Percentiles rank a stretch among this genome's conserved stretches.
Evolutionary conservation across 225 moss, liverwort and hornwort genomes (phyloP).

Genomic region (Marchantia paleacea): DNA sequence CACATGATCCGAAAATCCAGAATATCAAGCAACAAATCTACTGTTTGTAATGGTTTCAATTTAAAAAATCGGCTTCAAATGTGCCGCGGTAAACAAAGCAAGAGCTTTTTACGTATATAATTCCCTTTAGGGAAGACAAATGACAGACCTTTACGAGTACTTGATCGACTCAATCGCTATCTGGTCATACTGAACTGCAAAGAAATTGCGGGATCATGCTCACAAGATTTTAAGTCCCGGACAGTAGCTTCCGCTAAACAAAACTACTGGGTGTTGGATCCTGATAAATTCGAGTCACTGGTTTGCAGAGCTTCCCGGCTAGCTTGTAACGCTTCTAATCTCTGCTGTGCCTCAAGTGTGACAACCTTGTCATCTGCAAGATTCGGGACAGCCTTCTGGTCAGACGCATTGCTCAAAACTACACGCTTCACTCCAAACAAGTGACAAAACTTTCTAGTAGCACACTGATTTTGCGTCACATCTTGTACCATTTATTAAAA

Average conservation of each 20-base stretch:
- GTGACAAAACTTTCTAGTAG: too few species aligned
- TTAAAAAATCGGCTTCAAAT: not conserved
- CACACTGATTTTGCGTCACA: too few species aligned
- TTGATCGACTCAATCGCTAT: slow-evolving; percentile 5
- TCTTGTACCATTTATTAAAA: too few species aligned
- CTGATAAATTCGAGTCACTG: slow-evolving; percentile 14
- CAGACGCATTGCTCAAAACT: not conserved
- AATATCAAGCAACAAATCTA: not conserved
- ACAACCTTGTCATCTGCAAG: slow-evolving; percentile 48
- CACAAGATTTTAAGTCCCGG: not conserved
- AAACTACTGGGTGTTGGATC: not conserved
- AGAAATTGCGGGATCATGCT: not conserved
- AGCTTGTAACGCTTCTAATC: slow-evolving; percentile 39
- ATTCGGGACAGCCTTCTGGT: not conserved
- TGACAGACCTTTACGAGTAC: not conserved
- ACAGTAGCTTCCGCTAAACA: not conserved
- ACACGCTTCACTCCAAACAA: too few species aligned
- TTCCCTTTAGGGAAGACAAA: not conserved
- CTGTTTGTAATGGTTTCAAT: not conserved
- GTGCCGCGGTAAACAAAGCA: not conserved
- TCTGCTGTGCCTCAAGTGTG: slow-evolving; percentile 46
- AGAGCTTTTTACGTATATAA: not conserved
- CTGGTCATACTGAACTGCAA: not conserved
- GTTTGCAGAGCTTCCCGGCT: slow-evolving; percentile 21
- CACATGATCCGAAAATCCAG: not conserved